Evolutionary conservation across 2,329 filamentous ascomycete genomes (phyloP).

Genomic region (Colletotrichum horii): DNA sequence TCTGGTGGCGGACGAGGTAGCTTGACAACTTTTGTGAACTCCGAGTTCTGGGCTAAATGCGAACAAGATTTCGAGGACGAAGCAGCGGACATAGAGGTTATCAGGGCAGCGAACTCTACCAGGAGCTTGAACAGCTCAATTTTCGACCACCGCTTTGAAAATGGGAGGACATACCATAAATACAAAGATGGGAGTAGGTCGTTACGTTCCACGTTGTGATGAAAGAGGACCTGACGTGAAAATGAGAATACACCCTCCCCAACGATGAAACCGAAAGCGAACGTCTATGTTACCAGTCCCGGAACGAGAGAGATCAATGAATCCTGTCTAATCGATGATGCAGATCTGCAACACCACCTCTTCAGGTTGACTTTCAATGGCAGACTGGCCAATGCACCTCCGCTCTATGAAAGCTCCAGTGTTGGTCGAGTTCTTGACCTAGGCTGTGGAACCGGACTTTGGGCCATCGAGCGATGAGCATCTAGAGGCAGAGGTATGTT

Average conservation of each 20-base stretch:
- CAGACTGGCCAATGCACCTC: conserved; percentile 32
- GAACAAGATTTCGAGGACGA: background rate
- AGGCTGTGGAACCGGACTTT: conserved; percentile 5
- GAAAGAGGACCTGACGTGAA: background rate
- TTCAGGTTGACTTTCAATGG: conserved; percentile 35
- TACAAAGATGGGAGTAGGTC: conserved; percentile 29
- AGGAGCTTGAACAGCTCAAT: background rate
- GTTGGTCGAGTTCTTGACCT: conserved; percentile 24
- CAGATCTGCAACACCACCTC: conserved; percentile 40
- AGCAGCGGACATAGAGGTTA: background rate
- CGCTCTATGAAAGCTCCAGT: background rate
- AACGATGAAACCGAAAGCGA: conserved; percentile 33
- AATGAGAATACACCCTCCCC: conserved; percentile 25
- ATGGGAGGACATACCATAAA: conserved; percentile 7
- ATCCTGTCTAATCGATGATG: background rate
- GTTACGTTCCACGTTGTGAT: background rate
- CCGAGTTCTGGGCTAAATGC: background rate
- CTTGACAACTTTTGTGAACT: background rate
- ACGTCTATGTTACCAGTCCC: conserved; percentile 19
- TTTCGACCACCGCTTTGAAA: background rate
- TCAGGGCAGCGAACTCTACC: background rate
- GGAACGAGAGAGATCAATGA: background rate
- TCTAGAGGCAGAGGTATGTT: conserved; percentile 31
- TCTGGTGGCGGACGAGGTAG: background rate
- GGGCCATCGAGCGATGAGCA: conserved; percentile 26